Evolutionary conservation across 2,329 filamentous ascomycete genomes (phyloP), one percentile per base, ranked within the genome.

Genomic region (Xylaria sp.): DNA sequence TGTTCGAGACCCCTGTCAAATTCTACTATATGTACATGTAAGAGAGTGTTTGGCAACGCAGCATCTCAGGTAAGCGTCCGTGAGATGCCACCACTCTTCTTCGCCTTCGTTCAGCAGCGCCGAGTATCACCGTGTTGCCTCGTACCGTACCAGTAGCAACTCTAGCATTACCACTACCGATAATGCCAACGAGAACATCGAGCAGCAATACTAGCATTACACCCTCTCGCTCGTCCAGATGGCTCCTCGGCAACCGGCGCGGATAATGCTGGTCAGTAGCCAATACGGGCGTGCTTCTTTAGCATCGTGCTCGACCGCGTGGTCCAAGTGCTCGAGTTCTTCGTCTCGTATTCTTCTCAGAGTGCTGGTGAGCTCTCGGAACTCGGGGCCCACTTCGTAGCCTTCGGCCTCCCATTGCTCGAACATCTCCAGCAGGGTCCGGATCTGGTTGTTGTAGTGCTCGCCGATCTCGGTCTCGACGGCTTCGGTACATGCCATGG

Each of bases 401-500:
- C 94, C 94, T 58, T 90, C 86, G 9, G 84, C 85, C 81, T 95
- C 89, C 85, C 94, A 93, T 73, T 91, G 87, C 8, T 88, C 85
- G 66, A 93, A 88, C 91, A 97, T 98, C 71, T 92, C 90, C 48
- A 98, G 81, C 75, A 99, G 82, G 63, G 89, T 87, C 31, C 93
- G 85, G 51, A 99, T 94, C 83, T 99, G 96, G 72, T 90, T 90
- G 79, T 98, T 98, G 80, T 99, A 99, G 82, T 99, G 96, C 34
- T 90, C 90, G 2, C 96, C 96, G 72, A 99, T 99, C 84, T 98
- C 96, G 7, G 95, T 99, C 85, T 99, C 96, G 1, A 99, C 95
- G 0, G 96, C 96, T 82, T 99, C 96, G 0, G 96, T 98, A 80
- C 96, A 99, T 13, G 96, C 96, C 96, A 99, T 99, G 44, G 96